Base-by-base conservation (phyloP, 441 rosid genomes). In the Adansonia rubrostipa region DNA sequence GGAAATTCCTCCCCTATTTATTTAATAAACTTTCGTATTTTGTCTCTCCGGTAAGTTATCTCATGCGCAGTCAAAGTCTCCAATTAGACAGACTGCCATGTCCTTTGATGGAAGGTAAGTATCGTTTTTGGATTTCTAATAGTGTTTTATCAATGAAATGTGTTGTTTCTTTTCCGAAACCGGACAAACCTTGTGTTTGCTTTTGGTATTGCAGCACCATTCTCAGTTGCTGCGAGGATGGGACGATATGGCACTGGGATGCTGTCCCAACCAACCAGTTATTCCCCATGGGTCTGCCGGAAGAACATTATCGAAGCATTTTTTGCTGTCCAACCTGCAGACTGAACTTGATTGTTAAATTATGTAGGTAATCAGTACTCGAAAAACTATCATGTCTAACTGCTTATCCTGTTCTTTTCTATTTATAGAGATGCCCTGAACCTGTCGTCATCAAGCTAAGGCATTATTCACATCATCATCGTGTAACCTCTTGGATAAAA, bases 211-310 rank as follows among this genome's bases (percentile, higher is more conserved):
- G 84, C 93, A 96, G 99, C 87, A 96, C 93, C 51, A 96, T 96
- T 77, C 96, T 96, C 51, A 88, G 97, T 83, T 90, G 95, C 36
- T 73, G 65, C 13, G 97, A 96, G 83, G 99, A 96, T 74, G 99
- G 98, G 50, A 90, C 98, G 0, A 91, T 94, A 79, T 94, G 98
- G 98, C 96, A 97, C 5, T 94, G 99, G 98, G 98, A 96, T 81
- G 89, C 83, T 8, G 67, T 82, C 24, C 73, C 90, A 65, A 80
- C 87, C 44, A 78, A 84, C 17, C 79, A 76, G 71, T 22, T 33
- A 58, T 14, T 60, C 24, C 10, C 11, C 14, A 36, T 17, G 9
- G 50, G 65, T 66, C 14, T 0, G 48, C 48, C 36, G 0, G 54
- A 56, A 36, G 76, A 73, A 54, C 20, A 6, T 11, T 73, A 33